phyloP scores from a whole-genome alignment of 2,329 filamentous ascomycete species.

The Phoma sp. region DNA sequence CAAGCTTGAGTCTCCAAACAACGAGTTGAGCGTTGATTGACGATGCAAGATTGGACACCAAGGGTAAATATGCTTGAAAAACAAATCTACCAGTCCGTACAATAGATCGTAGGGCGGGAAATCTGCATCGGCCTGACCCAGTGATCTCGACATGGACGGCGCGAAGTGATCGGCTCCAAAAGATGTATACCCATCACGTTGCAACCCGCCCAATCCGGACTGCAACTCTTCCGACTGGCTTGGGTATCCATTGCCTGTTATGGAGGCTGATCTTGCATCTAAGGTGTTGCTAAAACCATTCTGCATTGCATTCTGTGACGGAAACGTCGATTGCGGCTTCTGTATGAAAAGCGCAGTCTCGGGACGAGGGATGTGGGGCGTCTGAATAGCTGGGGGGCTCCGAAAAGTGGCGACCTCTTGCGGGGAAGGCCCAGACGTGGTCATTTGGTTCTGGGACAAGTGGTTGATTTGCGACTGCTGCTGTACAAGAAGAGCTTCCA shows the following conservation, averaged over 20 bases:
- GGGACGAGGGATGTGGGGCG: constrained; percentile 51
- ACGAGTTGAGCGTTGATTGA: constrained; percentile 76
- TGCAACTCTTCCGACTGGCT: constrained; percentile 35
- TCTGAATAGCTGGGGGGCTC: constrained; percentile 45
- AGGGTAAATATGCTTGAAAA: constrained; percentile 69
- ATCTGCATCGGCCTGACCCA: constrained; percentile 49
- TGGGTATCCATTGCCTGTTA: constrained; percentile 38
- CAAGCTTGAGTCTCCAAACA: constrained; percentile 74
- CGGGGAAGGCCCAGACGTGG: constrained; percentile 33
- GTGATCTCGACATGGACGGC: constrained; percentile 33
- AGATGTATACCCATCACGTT: constrained; percentile 37
- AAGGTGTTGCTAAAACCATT: constrained; percentile 46
- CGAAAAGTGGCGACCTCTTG: constrained; percentile 44
- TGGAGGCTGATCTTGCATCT: constrained; percentile 31
- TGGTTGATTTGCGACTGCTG: constrained; percentile 56
- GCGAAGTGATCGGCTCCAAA: constrained; percentile 41
- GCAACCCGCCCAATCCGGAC: constrained; percentile 26
- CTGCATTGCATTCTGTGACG: constrained; percentile 39
- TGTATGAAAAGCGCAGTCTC: constrained; percentile 56
- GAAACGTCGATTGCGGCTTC: constrained; percentile 48
- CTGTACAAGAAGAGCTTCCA: constrained; percentile 52
- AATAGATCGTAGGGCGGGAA: constrained; percentile 66
- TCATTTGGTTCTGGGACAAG: constrained; percentile 42
- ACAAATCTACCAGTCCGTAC: constrained; percentile 65
- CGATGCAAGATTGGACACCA: constrained; percentile 90